phyloP scores from a whole-genome alignment of 352 stramenopile genomes.

The Elongisporangium prolatum region DNA sequence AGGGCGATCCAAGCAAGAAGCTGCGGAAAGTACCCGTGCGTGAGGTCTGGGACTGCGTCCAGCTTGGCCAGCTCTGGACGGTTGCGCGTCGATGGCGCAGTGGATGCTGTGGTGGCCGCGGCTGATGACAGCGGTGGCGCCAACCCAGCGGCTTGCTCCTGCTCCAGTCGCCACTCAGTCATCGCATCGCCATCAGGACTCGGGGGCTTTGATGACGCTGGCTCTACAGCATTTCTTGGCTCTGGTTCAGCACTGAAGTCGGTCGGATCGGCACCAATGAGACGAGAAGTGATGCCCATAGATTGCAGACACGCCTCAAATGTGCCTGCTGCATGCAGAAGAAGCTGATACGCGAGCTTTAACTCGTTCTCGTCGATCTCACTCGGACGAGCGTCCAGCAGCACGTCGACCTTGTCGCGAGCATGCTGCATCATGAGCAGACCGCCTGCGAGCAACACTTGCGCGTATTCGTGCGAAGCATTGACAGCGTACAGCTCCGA shows the following conservation, averaged over 20 bases:
- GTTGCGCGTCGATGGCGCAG: background rate
- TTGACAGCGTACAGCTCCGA: conserved; percentile 38
- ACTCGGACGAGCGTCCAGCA: conserved; percentile 27
- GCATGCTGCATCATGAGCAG: conserved; percentile 41
- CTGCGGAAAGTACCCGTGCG: conserved; percentile 37
- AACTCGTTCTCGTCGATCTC: conserved; percentile 58
- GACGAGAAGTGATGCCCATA: conserved; percentile 24
- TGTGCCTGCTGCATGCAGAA: conserved; percentile 51
- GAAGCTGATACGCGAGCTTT: conserved; percentile 63
- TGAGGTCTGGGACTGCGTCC: conserved; percentile 47
- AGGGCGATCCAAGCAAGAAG: conserved; percentile 53
- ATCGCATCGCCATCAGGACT: conserved; percentile 34
- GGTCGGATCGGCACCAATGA: conserved; percentile 23
- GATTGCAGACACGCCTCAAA: conserved; percentile 44
- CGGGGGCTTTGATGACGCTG: background rate
- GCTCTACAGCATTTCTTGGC: background rate
- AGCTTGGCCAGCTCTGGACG: conserved; percentile 31
- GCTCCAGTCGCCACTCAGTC: conserved; percentile 54
- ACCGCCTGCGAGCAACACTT: conserved; percentile 40
- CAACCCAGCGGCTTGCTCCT: conserved; percentile 17
- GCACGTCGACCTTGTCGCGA: conserved; percentile 33
- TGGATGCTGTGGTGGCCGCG: conserved; percentile 1
- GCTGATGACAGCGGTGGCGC: conserved; percentile 1
- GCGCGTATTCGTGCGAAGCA: conserved; percentile 48
- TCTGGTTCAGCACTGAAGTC: conserved; percentile 23